Conservation (phyloP, 2,329 filamentous ascomycete genomes). For the Rachicladosporium sp. region DNA sequence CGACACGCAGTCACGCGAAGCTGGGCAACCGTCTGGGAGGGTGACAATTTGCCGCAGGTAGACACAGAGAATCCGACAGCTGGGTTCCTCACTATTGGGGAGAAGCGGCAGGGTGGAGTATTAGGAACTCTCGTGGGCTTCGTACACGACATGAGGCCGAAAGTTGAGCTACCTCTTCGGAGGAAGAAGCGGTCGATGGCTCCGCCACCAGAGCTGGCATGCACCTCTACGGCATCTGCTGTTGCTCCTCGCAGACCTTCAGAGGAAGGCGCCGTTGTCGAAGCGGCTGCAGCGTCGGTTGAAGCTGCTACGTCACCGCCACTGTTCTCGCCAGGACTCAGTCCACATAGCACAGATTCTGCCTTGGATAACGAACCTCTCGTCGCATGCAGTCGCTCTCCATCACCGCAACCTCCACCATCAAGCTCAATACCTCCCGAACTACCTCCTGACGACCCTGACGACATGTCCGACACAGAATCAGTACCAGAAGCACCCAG, state of each 20-base stretch:
- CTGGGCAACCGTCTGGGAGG: constrained; percentile 53
- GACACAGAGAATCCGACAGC: constrained; percentile 47
- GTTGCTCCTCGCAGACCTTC: no score
- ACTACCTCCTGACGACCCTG: constrained; percentile 5
- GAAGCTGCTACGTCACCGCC: not conserved
- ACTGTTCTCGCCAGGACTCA: constrained; percentile 1
- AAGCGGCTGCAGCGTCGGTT: constrained; percentile 1
- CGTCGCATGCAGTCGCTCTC: constrained; percentile 8
- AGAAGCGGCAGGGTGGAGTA: constrained; percentile 54
- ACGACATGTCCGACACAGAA: not conserved
- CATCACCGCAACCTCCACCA: constrained; percentile 4
- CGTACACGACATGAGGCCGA: constrained; percentile 44
- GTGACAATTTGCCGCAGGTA: constrained; percentile 47
- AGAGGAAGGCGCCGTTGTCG: not conserved
- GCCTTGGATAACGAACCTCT: constrained; percentile 9
- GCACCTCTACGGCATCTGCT: no score
- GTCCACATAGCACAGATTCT: not conserved
- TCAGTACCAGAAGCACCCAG: not conserved
- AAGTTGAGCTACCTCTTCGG: constrained; percentile 2
- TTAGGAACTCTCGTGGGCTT: constrained; percentile 56
- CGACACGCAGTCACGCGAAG: constrained; percentile 38
- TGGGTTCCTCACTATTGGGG: constrained; percentile 38
- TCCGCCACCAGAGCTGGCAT: no score
- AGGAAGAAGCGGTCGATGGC: constrained; percentile 1
- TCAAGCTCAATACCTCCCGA: constrained; percentile 1